Percentiles rank a stretch among this genome's conserved stretches.
These are phyloP conservation scores for Chytridium lagenaria DNA, from an alignment of 371 early-diverging fungal genomes.

Conservation along the genomic window DNA sequence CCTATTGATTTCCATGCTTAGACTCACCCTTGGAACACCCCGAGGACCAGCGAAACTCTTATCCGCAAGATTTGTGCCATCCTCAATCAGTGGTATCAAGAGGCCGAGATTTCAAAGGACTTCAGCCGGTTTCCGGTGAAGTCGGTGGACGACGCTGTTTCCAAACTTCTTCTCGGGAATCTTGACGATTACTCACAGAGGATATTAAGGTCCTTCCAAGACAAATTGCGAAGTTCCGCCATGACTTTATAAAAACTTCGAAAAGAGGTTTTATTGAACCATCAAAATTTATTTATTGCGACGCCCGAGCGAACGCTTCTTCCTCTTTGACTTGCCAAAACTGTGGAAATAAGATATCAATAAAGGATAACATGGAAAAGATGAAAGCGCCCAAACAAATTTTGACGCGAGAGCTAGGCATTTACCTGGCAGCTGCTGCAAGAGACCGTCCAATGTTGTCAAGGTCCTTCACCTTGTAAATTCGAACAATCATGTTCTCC, in stretches of 20 bases:
- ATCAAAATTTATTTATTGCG: constrained; percentile 1
- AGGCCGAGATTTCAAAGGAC: constrained; percentile 20
- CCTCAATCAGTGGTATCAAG: constrained; percentile 42
- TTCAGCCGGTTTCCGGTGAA: constrained; percentile 39
- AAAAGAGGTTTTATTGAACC: no score
- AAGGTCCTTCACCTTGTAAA: constrained; percentile 93
- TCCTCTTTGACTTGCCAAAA: constrained; percentile 40
- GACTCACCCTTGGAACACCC: constrained; percentile 50
- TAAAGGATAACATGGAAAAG: no score
- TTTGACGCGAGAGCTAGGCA: not conserved
- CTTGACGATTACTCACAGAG: not conserved
- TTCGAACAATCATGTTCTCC: constrained; percentile 92
- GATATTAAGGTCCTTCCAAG: constrained; percentile 14
- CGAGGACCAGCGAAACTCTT: constrained; percentile 32
- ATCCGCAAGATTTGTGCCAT: constrained; percentile 35
- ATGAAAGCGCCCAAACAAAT: no score
- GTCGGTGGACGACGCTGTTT: constrained; percentile 45
- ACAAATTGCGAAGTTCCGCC: not conserved
- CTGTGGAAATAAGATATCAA: constrained; percentile 12
- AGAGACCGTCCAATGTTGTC: constrained; percentile 89
- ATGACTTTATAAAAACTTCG: not conserved
- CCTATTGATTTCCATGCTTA: constrained; percentile 19
- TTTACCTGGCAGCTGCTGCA: constrained; percentile 65
- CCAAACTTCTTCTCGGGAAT: constrained; percentile 29
- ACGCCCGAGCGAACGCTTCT: constrained; percentile 29